Evolutionary conservation across 208 protist species (phyloP).

Genomic region (Pavlovales sp.): DNA sequence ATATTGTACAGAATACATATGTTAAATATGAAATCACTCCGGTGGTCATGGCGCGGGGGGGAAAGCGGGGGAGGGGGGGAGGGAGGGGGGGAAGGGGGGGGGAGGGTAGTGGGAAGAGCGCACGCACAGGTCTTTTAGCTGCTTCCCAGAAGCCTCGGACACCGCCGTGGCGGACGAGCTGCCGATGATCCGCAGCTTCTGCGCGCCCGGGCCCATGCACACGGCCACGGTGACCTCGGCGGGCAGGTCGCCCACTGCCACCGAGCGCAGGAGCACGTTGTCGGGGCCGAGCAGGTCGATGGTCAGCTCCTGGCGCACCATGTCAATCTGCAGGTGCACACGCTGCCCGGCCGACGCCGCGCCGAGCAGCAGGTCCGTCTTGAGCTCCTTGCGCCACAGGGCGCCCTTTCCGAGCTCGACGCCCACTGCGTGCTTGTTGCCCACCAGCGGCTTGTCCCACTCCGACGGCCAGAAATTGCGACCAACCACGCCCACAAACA

Average conservation of each 20-base stretch:
- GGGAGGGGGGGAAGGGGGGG: too few species aligned
- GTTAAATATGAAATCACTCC: too few species aligned
- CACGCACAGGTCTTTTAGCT: neutral
- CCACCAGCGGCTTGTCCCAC: neutral
- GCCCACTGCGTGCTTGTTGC: neutral
- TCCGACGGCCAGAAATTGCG: neutral
- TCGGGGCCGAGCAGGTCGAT: neutral
- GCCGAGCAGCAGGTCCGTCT: neutral
- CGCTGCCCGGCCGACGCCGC: too few species aligned
- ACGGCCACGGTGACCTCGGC: neutral
- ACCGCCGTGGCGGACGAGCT: neutral
- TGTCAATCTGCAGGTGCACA: neutral
- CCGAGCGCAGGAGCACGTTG: neutral
- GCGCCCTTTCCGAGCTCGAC: too few species aligned
- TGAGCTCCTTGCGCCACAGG: neutral
- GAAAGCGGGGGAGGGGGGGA: too few species aligned
- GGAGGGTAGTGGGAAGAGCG: too few species aligned
- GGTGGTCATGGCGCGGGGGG: too few species aligned
- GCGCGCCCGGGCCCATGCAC: neutral
- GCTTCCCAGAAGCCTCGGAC: neutral
- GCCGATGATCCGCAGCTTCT: neutral
- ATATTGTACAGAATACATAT: too few species aligned
- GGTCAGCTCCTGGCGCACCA: neutral
- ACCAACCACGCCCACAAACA: neutral
- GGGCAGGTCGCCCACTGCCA: neutral